Conservation (phyloP, 768 basidiomycete species). For the Myochromella boudieri region DNA sequence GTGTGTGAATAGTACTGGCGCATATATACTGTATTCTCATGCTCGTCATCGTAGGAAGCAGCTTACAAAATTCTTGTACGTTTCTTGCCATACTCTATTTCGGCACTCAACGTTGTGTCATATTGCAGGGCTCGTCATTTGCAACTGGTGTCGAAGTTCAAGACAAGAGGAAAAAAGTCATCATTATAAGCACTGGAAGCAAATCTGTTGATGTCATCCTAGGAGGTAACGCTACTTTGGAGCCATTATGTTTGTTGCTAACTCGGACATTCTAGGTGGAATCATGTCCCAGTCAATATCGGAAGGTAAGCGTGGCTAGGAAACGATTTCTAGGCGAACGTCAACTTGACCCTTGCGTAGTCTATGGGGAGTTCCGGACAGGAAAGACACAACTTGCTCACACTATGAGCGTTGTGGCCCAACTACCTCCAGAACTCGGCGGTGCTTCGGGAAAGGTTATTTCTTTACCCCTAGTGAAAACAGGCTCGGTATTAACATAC, state of each 20-base stretch:
- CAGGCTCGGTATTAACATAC: neutral
- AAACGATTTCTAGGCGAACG: neutral
- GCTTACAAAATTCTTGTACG: conserved; percentile 82
- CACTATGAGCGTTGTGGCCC: conserved; percentile 89
- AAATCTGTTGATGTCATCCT: conserved; percentile 88
- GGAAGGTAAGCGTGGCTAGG: conserved; percentile 76
- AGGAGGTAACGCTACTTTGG: conserved; percentile 58
- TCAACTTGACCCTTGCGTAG: conserved; percentile 33
- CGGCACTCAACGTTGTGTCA: conserved; percentile 2
- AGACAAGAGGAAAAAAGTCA: conserved; percentile 78
- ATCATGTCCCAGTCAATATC: conserved; percentile 92
- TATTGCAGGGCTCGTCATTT: conserved; percentile 80
- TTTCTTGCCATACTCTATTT: neutral
- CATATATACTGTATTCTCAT: conserved; percentile 4
- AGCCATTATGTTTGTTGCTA: neutral
- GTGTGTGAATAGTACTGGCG: conserved; percentile 29
- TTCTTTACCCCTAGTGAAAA: conserved; percentile 1
- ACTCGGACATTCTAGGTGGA: conserved; percentile 53
- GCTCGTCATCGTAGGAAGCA: conserved; percentile 60
- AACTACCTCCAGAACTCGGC: conserved; percentile 86
- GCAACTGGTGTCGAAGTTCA: conserved; percentile 90
- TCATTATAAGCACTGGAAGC: conserved; percentile 88
- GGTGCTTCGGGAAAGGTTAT: conserved; percentile 86
- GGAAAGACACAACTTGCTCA: conserved; percentile 96
- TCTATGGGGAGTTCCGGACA: conserved; percentile 95